Evolutionary conservation across 1,139 yeast species (phyloP).

Genomic region (Arxiozyma telluris): DNA sequence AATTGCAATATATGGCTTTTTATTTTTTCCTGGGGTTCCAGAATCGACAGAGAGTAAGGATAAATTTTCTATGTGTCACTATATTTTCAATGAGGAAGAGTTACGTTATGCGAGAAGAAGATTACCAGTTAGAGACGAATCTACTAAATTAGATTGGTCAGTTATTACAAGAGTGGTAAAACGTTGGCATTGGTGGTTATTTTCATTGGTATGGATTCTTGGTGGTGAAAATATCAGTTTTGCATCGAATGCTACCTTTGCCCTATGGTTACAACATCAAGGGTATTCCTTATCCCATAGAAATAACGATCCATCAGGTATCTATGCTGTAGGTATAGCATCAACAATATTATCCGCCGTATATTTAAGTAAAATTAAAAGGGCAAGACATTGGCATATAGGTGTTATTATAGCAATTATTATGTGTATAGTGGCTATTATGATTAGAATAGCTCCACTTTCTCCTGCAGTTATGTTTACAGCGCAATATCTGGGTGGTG

Average conservation of each 20-base stretch:
- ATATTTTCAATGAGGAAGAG: constrained; percentile 35
- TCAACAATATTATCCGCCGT: constrained; percentile 41
- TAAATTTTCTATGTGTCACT: constrained; percentile 17
- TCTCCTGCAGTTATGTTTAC: constrained; percentile 37
- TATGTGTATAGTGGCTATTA: constrained; percentile 39
- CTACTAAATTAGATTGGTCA: constrained; percentile 37
- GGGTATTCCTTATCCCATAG: constrained; percentile 39
- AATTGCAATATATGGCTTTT: constrained; percentile 44
- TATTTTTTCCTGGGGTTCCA: constrained; percentile 45
- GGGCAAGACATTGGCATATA: constrained; percentile 45
- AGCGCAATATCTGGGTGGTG: constrained; percentile 48
- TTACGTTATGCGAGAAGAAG: constrained; percentile 34
- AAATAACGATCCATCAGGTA: constrained; percentile 51
- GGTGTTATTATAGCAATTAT: constrained; percentile 37
- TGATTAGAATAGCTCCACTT: constrained; percentile 35
- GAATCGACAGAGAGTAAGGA: constrained; percentile 10
- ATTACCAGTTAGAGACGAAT: constrained; percentile 34
- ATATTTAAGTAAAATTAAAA: constrained; percentile 37
- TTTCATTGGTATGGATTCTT: constrained; percentile 46
- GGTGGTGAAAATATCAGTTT: constrained; percentile 56
- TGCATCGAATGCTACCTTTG: constrained; percentile 44
- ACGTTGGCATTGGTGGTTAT: constrained; percentile 53
- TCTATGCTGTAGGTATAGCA: constrained; percentile 44
- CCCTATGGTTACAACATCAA: constrained; percentile 41
- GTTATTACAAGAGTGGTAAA: constrained; percentile 42